These are phyloP conservation scores for Paecilomyces fulvus DNA, from an alignment of 2,329 filamentous ascomycete species.

Conservation along the genomic window DNA sequence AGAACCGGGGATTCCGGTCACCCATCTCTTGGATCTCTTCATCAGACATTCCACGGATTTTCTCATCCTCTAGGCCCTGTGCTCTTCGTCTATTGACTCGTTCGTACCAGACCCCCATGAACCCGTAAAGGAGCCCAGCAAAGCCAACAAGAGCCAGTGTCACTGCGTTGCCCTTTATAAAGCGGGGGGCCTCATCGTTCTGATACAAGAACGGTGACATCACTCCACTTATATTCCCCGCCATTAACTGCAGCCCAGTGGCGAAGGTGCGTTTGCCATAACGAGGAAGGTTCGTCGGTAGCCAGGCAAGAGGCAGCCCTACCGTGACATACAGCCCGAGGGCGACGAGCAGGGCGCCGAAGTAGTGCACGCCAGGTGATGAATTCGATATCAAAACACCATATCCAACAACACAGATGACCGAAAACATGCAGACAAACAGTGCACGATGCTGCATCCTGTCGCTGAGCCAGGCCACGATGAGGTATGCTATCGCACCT, in stretches of 20 bases:
- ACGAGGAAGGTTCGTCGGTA: constrained; percentile 59
- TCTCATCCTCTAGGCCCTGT: constrained; percentile 29
- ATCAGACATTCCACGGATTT: constrained; percentile 30
- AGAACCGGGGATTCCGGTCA: constrained; percentile 33
- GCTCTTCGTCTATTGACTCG: constrained; percentile 39
- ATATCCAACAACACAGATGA: constrained; percentile 60
- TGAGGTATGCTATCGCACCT: constrained; percentile 61
- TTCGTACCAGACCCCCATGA: constrained; percentile 48
- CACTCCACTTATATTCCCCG: constrained; percentile 63
- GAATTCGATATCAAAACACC: constrained; percentile 56
- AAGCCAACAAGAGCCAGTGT: constrained; percentile 52
- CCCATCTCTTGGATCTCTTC: constrained; percentile 37
- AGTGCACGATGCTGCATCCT: constrained; percentile 56
- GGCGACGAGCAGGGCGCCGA: constrained; percentile 69
- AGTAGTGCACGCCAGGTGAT: constrained; percentile 58
- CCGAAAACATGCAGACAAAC: constrained; percentile 55
- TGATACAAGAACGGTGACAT: constrained; percentile 57
- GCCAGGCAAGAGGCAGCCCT: constrained; percentile 49
- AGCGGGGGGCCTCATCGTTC: constrained; percentile 46
- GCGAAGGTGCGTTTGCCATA: constrained; percentile 70
- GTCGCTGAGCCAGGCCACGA: constrained; percentile 59
- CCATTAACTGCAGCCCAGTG: constrained; percentile 61
- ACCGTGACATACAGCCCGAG: constrained; percentile 59
- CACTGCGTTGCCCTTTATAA: constrained; percentile 53
- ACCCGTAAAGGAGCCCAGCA: constrained; percentile 44